A percentile compares a stretch with the other conserved stretches of the same genome.
phyloP scores from a whole-genome alignment of 2,329 filamentous ascomycete species.

The Diaporthe sp. region DNA sequence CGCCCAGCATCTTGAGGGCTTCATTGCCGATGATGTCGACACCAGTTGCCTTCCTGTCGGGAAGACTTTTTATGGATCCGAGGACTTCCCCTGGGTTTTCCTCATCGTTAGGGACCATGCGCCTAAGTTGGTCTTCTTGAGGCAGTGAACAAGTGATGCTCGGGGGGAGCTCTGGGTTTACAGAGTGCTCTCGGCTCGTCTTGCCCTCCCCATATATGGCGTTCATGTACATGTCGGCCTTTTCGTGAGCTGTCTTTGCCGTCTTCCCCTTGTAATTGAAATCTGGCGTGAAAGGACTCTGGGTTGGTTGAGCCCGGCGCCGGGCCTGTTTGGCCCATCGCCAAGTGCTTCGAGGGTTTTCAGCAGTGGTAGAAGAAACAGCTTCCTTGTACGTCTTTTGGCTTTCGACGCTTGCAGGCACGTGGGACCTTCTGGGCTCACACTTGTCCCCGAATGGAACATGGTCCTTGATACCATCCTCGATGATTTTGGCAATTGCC shows the following conservation, averaged over 20 bases:
- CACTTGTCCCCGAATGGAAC: not conserved
- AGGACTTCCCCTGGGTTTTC: not conserved
- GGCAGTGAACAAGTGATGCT: not conserved
- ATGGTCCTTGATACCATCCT: not conserved
- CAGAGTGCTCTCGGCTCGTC: not conserved
- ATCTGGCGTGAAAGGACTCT: not conserved
- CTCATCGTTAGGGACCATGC: not conserved
- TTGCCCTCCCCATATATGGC: not conserved
- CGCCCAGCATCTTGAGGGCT: not conserved
- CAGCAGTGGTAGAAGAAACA: not conserved
- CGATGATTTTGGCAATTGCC: not conserved
- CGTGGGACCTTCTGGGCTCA: not conserved
- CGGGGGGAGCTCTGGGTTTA: not conserved
- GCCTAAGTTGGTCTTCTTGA: not conserved
- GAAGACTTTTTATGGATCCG: not conserved
- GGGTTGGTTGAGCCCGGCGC: not conserved
- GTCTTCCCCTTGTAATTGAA: not conserved
- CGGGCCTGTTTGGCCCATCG: not conserved
- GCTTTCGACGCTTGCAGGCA: not conserved
- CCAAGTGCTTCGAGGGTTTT: not conserved
- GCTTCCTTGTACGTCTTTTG: not conserved
- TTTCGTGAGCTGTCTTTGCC: not conserved
- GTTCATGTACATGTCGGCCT: not conserved
- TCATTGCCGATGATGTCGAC: not conserved
- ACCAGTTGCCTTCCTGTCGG: not conserved